Conservation (phyloP, 495 filamentous ascomycete species). For the Aspergillus sclerotiicarbonarius region DNA sequence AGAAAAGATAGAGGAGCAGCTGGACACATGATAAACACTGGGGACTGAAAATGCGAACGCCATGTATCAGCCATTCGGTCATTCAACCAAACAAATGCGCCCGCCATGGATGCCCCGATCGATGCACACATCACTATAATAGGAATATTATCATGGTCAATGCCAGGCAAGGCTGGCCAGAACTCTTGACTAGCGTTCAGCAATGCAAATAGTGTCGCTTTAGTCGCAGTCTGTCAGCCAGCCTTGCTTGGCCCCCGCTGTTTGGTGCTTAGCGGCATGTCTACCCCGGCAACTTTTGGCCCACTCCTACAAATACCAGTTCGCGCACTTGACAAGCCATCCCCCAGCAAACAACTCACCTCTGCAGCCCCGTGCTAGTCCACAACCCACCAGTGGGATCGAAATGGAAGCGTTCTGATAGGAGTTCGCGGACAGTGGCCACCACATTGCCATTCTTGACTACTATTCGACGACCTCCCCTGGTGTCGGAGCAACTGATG, state of each 20-base stretch:
- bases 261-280: slow-evolving; percentile 3
- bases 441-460: too few species aligned
- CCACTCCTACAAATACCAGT: slow-evolving; percentile 1
- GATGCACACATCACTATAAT: too few species aligned
- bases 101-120: neutral
- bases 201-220: slow-evolving; percentile 5
- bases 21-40: too few species aligned
- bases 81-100: neutral
- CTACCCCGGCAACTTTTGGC: neutral
- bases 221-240: slow-evolving; percentile 13
- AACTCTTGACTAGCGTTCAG: neutral
- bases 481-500: too few species aligned
- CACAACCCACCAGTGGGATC: neutral
- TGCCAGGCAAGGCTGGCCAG: neutral
- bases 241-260: neutral
- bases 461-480: too few species aligned
- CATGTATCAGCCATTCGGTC: too few species aligned
- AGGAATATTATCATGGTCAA: too few species aligned
- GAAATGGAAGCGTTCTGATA: neutral
- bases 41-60: too few species aligned
- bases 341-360: neutral
- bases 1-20: too few species aligned
- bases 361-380: neutral
- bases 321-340: neutral
- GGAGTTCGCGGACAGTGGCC: too few species aligned